These are phyloP conservation scores for Apiotrichum gamsii DNA, from an alignment of 1,284 basidiomycete species.

Conservation along the genomic window DNA sequence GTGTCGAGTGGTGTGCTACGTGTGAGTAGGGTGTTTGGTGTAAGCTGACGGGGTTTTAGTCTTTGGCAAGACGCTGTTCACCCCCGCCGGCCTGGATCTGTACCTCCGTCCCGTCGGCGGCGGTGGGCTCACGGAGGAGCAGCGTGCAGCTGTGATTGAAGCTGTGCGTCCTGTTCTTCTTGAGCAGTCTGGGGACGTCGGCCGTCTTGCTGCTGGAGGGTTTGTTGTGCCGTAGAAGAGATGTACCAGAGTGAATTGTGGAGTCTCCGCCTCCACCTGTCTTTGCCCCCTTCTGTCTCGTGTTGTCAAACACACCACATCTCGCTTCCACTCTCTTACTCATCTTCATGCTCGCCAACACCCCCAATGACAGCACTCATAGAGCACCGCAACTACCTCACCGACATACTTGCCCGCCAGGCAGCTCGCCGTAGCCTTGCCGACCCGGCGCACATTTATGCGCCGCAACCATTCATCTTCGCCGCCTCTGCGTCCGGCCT, in stretches of 20 bases:
- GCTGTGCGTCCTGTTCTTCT: no score
- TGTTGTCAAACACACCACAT: no score
- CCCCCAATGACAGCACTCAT: conserved; percentile 46
- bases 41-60: not conserved
- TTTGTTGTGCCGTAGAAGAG: no score
- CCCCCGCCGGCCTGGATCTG: not conserved
- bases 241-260: no score
- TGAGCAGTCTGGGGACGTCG: no score
- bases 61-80: no score
- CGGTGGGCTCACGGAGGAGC: not conserved
- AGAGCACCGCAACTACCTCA: conserved; percentile 51
- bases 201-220: no score
- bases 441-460: conserved; percentile 50
- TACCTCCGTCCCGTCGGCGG: not conserved
- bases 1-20: conserved; percentile 51
- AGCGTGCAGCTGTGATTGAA: no score
- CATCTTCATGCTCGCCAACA: no score
- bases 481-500: not conserved
- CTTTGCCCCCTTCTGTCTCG: no score
- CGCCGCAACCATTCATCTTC: conserved; percentile 26
- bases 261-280: no score
- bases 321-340: no score
- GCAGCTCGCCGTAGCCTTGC: conserved; percentile 46
- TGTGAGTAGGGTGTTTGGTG: conserved; percentile 45
- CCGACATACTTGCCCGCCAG: conserved; percentile 50